Evolutionary conservation across 106 monocot species (phyloP), one percentile per base, ranked within the genome.

Genomic region (Platanthera zijinensis): DNA sequence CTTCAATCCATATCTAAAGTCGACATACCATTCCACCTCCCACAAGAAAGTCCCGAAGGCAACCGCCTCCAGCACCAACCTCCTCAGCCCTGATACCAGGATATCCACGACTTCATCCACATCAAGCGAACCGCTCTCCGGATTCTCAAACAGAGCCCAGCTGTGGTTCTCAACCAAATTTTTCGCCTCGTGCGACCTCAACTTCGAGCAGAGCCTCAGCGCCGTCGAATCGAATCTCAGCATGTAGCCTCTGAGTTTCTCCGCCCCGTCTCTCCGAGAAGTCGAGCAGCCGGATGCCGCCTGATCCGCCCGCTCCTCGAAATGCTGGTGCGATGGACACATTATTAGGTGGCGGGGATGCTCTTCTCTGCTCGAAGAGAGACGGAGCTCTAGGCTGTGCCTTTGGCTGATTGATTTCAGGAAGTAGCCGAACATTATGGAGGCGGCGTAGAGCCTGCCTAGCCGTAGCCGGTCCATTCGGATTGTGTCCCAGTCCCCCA

Each of bases 31-130:
- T 73, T 90, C 90, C 32, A 81, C 85, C 53, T 90, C 83, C 85
- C 85, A 91, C 30, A 91, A 82, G 72, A 88, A 91, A 59, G 82
- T 76, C n/a, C 90, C 90, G 74, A 91, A 91, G 18, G 85, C 88
- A 72, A 91, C 84, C 57, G 90, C 90, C 75, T 91, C 90, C 67
- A 91, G 63, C n/a, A 91, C 74, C 88, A 91, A 80, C 69, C 88
- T 80, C 56, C 79, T 91, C 68, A 91, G 28, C 5, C 78, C 79
- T 39, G 82, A 73, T 18, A 66, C 75, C 14, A 78, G 50, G 10
- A 91, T 77, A n/a, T 61, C 45, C 15, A 88, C 56, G 3, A 63
- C 25, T 48, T 79, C 81, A 72, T 80, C 76, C 21, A 50, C 72
- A 17, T 80, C 80, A 51, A 59, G 22, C 10, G 45, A 70, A 56